Evolutionary conservation across 2,329 filamentous ascomycete genomes (phyloP).

Genomic region (Pseudogymnoascus destructans): DNA sequence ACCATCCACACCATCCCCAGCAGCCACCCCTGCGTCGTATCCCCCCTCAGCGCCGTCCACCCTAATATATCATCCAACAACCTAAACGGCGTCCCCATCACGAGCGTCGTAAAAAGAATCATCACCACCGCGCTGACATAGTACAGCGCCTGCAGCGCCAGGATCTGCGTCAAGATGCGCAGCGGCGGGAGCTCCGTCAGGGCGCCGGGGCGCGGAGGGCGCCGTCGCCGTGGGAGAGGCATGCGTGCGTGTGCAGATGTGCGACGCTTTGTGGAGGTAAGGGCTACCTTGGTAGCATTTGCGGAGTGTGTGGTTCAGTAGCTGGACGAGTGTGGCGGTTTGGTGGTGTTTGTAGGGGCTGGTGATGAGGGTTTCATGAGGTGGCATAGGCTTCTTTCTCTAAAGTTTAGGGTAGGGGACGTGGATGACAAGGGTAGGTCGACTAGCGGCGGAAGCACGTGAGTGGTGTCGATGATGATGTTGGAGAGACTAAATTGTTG

Average conservation of each 20-base stretch:
- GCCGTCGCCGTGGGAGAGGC: constrained; percentile 37
- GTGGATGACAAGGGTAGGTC: constrained; percentile 2
- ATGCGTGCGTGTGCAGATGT: constrained; percentile 24
- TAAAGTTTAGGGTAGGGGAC: constrained; percentile 2
- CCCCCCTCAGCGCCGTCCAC: constrained; percentile 51
- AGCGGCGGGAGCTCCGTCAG: constrained; percentile 53
- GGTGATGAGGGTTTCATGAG: not conserved
- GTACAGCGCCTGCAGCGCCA: constrained; percentile 50
- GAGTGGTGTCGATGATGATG: not conserved
- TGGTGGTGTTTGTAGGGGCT: not conserved
- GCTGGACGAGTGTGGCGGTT: not conserved
- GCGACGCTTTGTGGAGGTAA: not conserved
- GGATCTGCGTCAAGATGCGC: constrained; percentile 54
- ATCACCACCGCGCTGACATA: constrained; percentile 48
- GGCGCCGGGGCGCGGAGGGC: constrained; percentile 50
- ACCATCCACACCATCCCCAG: constrained; percentile 54
- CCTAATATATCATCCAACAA: constrained; percentile 45
- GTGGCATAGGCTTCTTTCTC: not conserved
- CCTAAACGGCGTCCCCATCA: constrained; percentile 45
- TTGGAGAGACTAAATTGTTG: not conserved
- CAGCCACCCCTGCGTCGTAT: constrained; percentile 59
- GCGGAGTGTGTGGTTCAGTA: not conserved
- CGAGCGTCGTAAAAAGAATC: constrained; percentile 54
- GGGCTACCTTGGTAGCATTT: constrained; percentile 6
- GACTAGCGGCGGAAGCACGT: not conserved